phyloP scores from a whole-genome alignment of 306 rosid species.

The Inga leiocalycina region DNA sequence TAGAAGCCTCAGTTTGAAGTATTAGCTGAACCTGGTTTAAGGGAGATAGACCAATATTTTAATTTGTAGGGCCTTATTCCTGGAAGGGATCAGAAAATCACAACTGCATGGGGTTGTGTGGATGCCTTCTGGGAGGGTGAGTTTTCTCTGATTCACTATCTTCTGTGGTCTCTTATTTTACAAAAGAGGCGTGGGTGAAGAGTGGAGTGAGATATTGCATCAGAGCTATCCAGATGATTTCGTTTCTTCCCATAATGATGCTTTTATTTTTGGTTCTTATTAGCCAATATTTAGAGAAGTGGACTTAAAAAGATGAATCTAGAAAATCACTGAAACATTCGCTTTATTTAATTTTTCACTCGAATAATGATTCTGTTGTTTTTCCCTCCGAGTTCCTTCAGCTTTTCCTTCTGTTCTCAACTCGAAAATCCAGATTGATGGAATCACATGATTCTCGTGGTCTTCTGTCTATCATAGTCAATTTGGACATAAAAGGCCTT shows the following conservation, averaged over 20 bases:
- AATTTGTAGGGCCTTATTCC: not conserved
- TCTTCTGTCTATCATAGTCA: not conserved
- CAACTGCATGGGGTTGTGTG: not conserved
- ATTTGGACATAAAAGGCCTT: not conserved
- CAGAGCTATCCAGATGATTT: not conserved
- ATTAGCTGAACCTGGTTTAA: slow-evolving; percentile 6
- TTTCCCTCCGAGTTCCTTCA: not conserved
- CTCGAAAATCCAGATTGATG: not conserved
- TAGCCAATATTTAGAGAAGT: not conserved
- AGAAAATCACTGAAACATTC: not conserved
- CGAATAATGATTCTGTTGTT: not conserved
- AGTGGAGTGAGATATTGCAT: not conserved
- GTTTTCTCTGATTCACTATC: not conserved
- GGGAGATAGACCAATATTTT: not conserved
- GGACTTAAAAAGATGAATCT: not conserved
- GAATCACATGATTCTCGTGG: not conserved
- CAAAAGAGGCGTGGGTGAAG: not conserved
- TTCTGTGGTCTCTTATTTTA: not conserved
- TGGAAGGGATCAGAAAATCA: not conserved
- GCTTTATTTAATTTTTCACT: not conserved
- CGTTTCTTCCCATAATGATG: not conserved
- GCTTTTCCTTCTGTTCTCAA: not conserved
- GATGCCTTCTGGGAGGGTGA: not conserved
- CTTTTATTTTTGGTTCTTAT: not conserved
- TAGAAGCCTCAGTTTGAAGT: not conserved